A percentile compares a stretch with the other conserved stretches of the same genome.
Evolutionary conservation across 202 grass and related monocot genomes (phyloP).

Genomic region (Zoysia matrella): DNA sequence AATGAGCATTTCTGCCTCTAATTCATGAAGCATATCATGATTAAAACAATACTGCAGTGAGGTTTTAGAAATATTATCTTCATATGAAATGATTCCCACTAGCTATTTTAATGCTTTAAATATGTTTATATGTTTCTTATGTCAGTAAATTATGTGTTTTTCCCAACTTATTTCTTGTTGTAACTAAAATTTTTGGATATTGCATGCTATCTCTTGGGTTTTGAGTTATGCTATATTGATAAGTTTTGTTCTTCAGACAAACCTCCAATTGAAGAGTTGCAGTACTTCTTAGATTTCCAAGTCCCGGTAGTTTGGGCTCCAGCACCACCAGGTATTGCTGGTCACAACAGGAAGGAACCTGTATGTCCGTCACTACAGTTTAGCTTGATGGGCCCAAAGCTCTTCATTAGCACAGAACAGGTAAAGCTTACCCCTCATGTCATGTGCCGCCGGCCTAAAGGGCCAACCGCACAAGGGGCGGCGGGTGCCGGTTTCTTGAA

Average conservation of each 20-base stretch:
- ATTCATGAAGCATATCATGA: constrained; percentile 14
- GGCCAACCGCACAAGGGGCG: too few species aligned
- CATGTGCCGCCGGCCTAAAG: too few species aligned
- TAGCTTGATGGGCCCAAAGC: constrained; percentile 91
- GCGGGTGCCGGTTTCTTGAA: too few species aligned
- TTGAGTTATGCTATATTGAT: constrained; percentile 40
- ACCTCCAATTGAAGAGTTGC: constrained; percentile 94
- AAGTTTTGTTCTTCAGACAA: constrained; percentile 73
- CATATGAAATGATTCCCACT: neutral
- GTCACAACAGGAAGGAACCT: constrained; percentile 89
- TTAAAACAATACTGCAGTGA: neutral
- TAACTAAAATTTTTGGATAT: constrained; percentile 17
- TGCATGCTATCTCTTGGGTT: constrained; percentile 36
- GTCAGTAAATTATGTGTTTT: neutral
- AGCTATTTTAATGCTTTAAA: neutral
- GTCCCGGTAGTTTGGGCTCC: constrained; percentile 90
- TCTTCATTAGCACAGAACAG: constrained; percentile 98
- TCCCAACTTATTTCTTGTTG: neutral
- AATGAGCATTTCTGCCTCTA: constrained; percentile 3
- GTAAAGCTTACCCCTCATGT: constrained; percentile 45
- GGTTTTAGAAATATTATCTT: constrained; percentile 19
- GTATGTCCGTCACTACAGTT: constrained; percentile 93
- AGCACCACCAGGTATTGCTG: constrained; percentile 77
- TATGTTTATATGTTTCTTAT: constrained; percentile 16
- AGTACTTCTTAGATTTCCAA: constrained; percentile 99